Percentiles rank a stretch among this genome's conserved stretches.
These are phyloP conservation scores for Cyberlindnera americana DNA, from an alignment of 805 yeast genomes.

Conservation along the genomic window DNA sequence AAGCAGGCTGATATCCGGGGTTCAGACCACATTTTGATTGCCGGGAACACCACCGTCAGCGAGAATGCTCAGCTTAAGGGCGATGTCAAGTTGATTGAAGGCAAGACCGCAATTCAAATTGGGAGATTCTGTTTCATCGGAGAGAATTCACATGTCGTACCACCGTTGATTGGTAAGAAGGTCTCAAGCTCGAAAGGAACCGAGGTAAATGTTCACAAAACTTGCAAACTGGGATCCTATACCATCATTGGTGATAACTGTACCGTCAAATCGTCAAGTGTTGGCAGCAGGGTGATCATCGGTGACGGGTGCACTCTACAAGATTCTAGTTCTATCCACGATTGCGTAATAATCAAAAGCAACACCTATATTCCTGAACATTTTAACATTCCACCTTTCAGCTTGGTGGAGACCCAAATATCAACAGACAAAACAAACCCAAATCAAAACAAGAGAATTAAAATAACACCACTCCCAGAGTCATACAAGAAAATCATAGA, in stretches of 20 bases:
- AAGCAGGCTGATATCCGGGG: constrained; percentile 40
- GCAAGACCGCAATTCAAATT: constrained; percentile 33
- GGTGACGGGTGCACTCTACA: constrained; percentile 40
- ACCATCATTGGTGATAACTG: constrained; percentile 37
- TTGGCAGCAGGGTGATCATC: constrained; percentile 49
- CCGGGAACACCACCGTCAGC: constrained; percentile 44
- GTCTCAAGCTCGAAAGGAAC: constrained; percentile 4
- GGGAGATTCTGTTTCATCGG: constrained; percentile 46
- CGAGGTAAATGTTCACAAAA: constrained; percentile 20
- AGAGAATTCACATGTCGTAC: constrained; percentile 28
- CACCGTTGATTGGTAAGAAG: constrained; percentile 25
- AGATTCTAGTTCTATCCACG: constrained; percentile 41
- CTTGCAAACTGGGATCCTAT: constrained; percentile 45
- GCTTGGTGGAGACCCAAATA: constrained; percentile 32
- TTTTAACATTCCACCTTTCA: constrained; percentile 49
- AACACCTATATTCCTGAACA: constrained; percentile 40
- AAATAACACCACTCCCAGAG: constrained; percentile 23
- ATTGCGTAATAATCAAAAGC: constrained; percentile 46
- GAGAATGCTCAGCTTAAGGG: constrained; percentile 21
- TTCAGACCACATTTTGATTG: constrained; percentile 40
- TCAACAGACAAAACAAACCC: not conserved
- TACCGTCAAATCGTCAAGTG: constrained; percentile 32
- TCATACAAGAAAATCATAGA: constrained; percentile 31
- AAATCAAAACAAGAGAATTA: constrained; percentile 6
- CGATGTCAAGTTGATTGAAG: constrained; percentile 33